phyloP scores from a whole-genome alignment of 2,329 filamentous ascomycete species.

The Botrytis fragariae region DNA sequence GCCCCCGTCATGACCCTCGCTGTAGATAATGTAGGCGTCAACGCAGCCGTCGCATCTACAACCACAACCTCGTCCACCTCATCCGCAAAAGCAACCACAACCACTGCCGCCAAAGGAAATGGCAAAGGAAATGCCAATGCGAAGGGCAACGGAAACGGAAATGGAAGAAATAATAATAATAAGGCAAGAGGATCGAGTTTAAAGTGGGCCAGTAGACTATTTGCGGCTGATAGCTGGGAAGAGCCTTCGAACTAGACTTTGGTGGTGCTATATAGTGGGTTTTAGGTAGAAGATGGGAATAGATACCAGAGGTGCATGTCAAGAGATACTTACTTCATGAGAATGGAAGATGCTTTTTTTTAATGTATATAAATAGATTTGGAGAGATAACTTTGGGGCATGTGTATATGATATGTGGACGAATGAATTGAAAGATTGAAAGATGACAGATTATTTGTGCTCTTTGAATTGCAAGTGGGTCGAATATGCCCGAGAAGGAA shows the following conservation, averaged over 20 bases:
- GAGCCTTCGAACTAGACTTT: constrained; percentile 3
- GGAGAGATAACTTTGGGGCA: background rate
- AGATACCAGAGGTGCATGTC: background rate
- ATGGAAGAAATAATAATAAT: background rate
- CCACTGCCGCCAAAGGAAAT: background rate
- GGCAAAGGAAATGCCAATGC: background rate
- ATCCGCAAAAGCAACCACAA: background rate
- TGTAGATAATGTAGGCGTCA: constrained; percentile 2
- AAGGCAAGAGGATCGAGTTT: background rate
- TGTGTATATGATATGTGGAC: background rate
- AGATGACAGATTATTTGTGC: background rate
- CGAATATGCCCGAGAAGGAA: background rate
- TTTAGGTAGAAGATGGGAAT: background rate
- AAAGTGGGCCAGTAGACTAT: constrained; percentile 4
- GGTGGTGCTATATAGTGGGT: background rate
- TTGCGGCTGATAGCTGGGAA: constrained; percentile 5
- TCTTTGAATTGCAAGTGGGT: background rate
- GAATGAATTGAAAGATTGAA: background rate
- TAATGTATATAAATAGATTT: constrained; percentile 13
- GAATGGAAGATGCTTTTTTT: background rate
- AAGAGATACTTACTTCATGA: background rate
- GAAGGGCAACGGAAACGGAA: background rate
- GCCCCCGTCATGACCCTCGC: constrained; percentile 8
- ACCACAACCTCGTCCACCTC: background rate
- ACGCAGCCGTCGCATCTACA: background rate